Evolutionary conservation across 1,284 basidiomycete species (phyloP).

Genomic region (Exsudoporus floridanus): DNA sequence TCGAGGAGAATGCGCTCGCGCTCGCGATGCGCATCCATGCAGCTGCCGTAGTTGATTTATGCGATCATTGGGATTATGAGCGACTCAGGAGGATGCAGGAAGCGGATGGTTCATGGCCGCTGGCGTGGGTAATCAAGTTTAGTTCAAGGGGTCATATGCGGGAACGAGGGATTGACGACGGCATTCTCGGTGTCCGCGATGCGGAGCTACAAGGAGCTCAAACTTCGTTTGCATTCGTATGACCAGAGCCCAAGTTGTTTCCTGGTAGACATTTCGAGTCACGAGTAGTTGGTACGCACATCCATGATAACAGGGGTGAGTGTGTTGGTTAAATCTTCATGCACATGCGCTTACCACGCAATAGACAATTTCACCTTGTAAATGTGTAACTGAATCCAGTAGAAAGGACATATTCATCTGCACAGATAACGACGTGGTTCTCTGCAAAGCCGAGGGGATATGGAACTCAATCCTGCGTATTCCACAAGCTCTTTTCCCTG

Average conservation of each 20-base stretch:
- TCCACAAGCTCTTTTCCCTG: too few species aligned
- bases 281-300: too few species aligned
- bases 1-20: slow-evolving; percentile 23
- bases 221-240: slow-evolving; percentile 11
- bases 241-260: slow-evolving; percentile 5
- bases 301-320: too few species aligned
- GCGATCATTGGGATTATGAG: slow-evolving; percentile 20
- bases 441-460: too few species aligned
- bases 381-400: too few species aligned
- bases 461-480: too few species aligned
- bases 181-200: slow-evolving; percentile 22
- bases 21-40: slow-evolving; percentile 24
- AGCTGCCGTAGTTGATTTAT: slow-evolving; percentile 13
- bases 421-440: too few species aligned
- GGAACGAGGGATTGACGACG: slow-evolving; percentile 25
- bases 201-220: slow-evolving; percentile 17
- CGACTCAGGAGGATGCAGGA: slow-evolving; percentile 19
- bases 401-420: too few species aligned
- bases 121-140: slow-evolving; percentile 21
- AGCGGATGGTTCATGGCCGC: slow-evolving; percentile 24
- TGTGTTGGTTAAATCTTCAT: too few species aligned
- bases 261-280: neutral
- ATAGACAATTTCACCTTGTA: too few species aligned
- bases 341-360: too few species aligned
- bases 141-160: neutral